Conservation (phyloP, 1,284 basidiomycete genomes). For the Rhodotorula sp. region DNA sequence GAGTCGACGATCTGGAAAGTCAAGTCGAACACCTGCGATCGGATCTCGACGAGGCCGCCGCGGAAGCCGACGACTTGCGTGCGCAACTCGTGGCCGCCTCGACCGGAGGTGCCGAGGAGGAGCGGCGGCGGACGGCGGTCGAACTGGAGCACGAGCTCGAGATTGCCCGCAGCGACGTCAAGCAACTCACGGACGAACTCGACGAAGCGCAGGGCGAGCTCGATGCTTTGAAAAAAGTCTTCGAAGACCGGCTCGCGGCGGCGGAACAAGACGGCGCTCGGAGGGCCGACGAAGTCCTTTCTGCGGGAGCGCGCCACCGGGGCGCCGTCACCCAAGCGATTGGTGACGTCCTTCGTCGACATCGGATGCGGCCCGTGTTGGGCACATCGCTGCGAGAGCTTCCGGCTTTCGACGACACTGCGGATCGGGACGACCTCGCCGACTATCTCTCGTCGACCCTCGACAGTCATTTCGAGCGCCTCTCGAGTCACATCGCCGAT, state of each 20-base stretch:
- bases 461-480: conserved; percentile 29
- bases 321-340: conserved; percentile 15
- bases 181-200: not conserved
- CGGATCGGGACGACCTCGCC: conserved; percentile 16
- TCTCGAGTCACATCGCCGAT: conserved; percentile 11
- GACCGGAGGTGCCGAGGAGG: not conserved
- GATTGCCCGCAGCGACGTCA: not conserved
- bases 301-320: not conserved
- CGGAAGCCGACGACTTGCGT: not conserved
- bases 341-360: conserved; percentile 35
- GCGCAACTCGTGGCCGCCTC: not conserved
- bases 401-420: conserved; percentile 28
- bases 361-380: conserved; percentile 22
- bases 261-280: not conserved
- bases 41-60: not conserved
- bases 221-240: not conserved
- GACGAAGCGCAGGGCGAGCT: not conserved
- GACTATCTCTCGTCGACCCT: conserved; percentile 26
- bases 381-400: conserved; percentile 21
- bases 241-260: not conserved
- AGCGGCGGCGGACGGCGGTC: not conserved
- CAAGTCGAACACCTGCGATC: not conserved
- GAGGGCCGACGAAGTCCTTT: not conserved
- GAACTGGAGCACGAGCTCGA: not conserved
- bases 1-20: not conserved